Conservation (phyloP, 495 filamentous ascomycete species). For the Xylaria venustula region DNA sequence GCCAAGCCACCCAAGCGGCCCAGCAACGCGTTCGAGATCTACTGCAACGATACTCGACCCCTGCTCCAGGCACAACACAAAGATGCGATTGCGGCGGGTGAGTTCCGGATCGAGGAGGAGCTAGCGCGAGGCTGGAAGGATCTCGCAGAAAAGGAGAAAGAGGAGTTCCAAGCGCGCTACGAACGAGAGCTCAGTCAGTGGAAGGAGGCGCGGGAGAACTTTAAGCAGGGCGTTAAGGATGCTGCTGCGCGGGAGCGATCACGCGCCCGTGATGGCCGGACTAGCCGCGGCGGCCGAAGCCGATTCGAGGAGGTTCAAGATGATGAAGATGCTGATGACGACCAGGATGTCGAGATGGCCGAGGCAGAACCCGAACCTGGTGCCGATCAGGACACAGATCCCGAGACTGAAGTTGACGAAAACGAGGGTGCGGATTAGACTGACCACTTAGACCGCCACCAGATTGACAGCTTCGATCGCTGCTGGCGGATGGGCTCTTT, state of each 20-base stretch:
- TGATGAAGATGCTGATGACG: constrained; percentile 26
- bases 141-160: constrained; percentile 41
- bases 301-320: constrained; percentile 27
- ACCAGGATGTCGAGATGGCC: constrained; percentile 33
- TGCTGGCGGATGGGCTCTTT: too few relatives aligned
- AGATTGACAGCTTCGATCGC: too few relatives aligned
- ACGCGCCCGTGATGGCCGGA: constrained; percentile 22
- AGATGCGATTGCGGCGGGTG: constrained; percentile 35
- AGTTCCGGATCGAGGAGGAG: constrained; percentile 41
- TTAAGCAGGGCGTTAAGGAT: constrained; percentile 32
- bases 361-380: constrained; percentile 24
- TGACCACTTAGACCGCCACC: not conserved
- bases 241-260: constrained; percentile 32
- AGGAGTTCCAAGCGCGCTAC: constrained; percentile 42
- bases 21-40: constrained; percentile 52
- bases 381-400: constrained; percentile 34
- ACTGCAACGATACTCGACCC: constrained; percentile 45
- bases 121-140: constrained; percentile 52
- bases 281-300: constrained; percentile 20
- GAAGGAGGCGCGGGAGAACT: constrained; percentile 36
- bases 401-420: constrained; percentile 42
- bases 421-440: constrained; percentile 20
- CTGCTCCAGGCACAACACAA: constrained; percentile 36
- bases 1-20: constrained; percentile 40
- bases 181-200: constrained; percentile 41